Conservation (phyloP, 352 stramenopile genomes). For the Phytophthora pluvialis region DNA sequence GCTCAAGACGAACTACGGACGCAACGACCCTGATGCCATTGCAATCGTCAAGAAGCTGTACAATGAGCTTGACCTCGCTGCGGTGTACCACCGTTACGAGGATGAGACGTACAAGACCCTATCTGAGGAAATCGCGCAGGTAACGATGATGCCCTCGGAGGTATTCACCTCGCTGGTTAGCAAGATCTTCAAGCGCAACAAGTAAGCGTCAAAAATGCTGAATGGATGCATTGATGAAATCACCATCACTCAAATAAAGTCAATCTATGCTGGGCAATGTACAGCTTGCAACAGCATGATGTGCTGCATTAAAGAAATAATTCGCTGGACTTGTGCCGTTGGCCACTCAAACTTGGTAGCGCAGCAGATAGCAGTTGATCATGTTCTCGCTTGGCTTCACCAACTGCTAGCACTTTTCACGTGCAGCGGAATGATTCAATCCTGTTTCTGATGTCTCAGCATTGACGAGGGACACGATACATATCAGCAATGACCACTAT, state of each 20-base stretch:
- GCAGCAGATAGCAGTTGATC: no score
- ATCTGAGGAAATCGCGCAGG: conserved; percentile 76
- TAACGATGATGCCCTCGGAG: conserved; percentile 88
- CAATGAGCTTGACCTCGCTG: conserved; percentile 89
- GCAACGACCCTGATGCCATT: conserved; percentile 78
- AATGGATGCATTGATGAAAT: not conserved
- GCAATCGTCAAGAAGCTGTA: conserved; percentile 96
- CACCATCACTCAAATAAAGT: not conserved
- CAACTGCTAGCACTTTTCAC: no score
- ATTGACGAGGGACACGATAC: no score
- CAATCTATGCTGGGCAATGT: no score
- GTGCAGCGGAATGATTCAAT: no score
- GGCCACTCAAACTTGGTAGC: no score
- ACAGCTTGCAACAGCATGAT: no score
- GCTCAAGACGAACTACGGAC: conserved; percentile 94
- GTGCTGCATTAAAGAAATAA: no score
- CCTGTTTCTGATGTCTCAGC: no score
- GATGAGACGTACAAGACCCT: conserved; percentile 91
- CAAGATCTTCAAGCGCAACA: conserved; percentile 98
- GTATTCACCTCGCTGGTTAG: conserved; percentile 94
- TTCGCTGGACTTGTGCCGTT: no score
- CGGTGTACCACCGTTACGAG: conserved; percentile 94
- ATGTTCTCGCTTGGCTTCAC: no score
- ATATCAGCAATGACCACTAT: no score
- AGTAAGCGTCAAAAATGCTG: conserved; percentile 63